Evolutionary conservation across 306 rosid species (phyloP).

Genomic region (Vicia villosa): DNA sequence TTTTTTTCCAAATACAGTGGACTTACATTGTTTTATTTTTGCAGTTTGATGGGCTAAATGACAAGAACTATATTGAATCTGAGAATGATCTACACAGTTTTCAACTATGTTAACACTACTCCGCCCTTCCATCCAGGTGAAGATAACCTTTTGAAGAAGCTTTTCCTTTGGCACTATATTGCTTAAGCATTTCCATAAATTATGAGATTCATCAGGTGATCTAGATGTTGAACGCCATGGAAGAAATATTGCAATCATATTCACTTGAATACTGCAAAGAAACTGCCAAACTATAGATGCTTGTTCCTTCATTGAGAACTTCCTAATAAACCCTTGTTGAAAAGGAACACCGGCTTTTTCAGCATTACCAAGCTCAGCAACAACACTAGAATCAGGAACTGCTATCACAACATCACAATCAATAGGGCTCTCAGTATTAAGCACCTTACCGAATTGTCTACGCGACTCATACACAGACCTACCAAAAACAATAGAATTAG

Average conservation of each 20-base stretch:
- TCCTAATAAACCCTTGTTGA: constrained; percentile 87
- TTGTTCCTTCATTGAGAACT: constrained; percentile 87
- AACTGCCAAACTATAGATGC: constrained; percentile 97
- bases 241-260: constrained; percentile 91
- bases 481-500: too few relatives aligned
- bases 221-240: constrained; percentile 91
- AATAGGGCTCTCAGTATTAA: constrained; percentile 80
- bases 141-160: constrained; percentile 97
- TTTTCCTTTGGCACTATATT: constrained; percentile 90
- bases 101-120: constrained; percentile 43
- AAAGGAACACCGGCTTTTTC: constrained; percentile 89
- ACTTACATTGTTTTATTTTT: constrained; percentile 62
- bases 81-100: constrained; percentile 58
- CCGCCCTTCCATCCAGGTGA: constrained; percentile 90
- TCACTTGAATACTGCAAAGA: constrained; percentile 96
- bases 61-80: constrained; percentile 50
- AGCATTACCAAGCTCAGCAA: constrained; percentile 95
- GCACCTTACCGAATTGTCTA: constrained; percentile 89
- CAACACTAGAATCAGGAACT: constrained; percentile 94
- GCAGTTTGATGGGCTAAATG: constrained; percentile 47
- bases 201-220: constrained; percentile 80
- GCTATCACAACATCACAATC: constrained; percentile 96
- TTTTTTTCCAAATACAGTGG: constrained; percentile 69
- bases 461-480: too few relatives aligned
- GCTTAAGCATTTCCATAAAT: constrained; percentile 71